Evolutionary conservation across 1,139 yeast genomes (phyloP).

Genomic region (Yamadazyma jaroonii): DNA sequence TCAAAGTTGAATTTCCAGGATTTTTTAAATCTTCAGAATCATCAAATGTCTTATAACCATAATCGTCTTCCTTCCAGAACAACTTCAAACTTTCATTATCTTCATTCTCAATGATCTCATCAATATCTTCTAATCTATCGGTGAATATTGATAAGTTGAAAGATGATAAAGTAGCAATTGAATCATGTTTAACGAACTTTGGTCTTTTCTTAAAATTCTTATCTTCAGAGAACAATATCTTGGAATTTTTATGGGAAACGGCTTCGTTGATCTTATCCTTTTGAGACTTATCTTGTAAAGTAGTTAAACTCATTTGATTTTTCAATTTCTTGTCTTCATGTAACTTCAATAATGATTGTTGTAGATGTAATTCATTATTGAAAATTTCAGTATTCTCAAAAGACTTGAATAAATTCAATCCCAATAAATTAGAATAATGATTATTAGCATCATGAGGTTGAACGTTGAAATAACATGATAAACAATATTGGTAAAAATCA

Average conservation of each 20-base stretch:
- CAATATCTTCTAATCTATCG: conserved; percentile 11
- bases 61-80: conserved; percentile 16
- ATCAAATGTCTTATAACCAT: background rate
- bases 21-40: background rate
- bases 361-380: conserved; percentile 28
- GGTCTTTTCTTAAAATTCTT: conserved; percentile 7
- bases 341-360: conserved; percentile 26
- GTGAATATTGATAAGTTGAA: conserved; percentile 14
- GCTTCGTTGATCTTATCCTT: background rate
- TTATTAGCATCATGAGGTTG: conserved; percentile 34
- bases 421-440: conserved; percentile 37
- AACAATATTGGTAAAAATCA: conserved; percentile 37
- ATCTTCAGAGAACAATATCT: conserved; percentile 2
- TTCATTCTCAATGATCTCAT: conserved; percentile 13
- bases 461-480: conserved; percentile 40
- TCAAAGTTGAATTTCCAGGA: conserved; percentile 5
- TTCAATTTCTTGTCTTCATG: conserved; percentile 32
- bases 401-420: conserved; percentile 38
- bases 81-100: conserved; percentile 16
- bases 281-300: conserved; percentile 12
- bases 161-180: conserved; percentile 13
- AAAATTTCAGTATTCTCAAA: conserved; percentile 35
- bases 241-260: background rate
- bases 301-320: conserved; percentile 35
- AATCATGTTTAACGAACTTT: conserved; percentile 11